These are phyloP conservation scores for Urostyla sp. DNA, from an alignment of 73 alveolate species.

Conservation along the genomic window DNA sequence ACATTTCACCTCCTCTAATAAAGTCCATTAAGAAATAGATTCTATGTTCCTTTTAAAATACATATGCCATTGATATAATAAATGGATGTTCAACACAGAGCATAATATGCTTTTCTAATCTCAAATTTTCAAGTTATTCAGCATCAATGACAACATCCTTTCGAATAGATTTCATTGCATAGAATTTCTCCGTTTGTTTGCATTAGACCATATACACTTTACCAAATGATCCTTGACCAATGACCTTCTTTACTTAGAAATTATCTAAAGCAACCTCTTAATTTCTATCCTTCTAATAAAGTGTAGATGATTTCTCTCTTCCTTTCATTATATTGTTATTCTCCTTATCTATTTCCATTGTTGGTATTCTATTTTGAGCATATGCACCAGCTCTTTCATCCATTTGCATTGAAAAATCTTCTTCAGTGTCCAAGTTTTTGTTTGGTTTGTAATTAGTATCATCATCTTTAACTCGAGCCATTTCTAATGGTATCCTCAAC, in stretches of 20 bases:
- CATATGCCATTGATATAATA: slow-evolving; percentile 70
- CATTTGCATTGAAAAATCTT: slow-evolving; percentile 11
- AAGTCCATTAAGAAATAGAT: slow-evolving; percentile 60
- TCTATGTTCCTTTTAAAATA: slow-evolving; percentile 73
- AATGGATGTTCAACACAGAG: slow-evolving; percentile 64
- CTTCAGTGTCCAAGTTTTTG: too few relatives aligned
- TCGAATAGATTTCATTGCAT: slow-evolving; percentile 88
- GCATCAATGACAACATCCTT: slow-evolving; percentile 79
- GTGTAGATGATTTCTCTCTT: slow-evolving; percentile 36
- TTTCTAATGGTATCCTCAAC: slow-evolving; percentile 60
- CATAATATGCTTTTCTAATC: slow-evolving; percentile 77
- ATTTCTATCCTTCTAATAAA: slow-evolving; percentile 21
- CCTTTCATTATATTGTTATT: slow-evolving; percentile 3
- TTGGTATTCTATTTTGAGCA: background rate
- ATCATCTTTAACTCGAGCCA: slow-evolving; percentile 43
- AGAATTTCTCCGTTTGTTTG: slow-evolving; percentile 72
- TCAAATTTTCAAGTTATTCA: slow-evolving; percentile 71
- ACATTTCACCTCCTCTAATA: slow-evolving; percentile 91
- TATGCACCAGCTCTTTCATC: slow-evolving; percentile 25
- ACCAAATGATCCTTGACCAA: slow-evolving; percentile 93
- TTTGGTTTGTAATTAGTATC: too few relatives aligned
- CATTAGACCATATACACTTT: slow-evolving; percentile 79
- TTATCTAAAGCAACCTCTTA: slow-evolving; percentile 61
- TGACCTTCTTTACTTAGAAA: slow-evolving; percentile 67
- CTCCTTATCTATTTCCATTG: slow-evolving; percentile 1